Percentiles rank a stretch among this genome's conserved stretches.
Conservation (phyloP, 768 basidiomycete genomes). For the Russula sp. region DNA sequence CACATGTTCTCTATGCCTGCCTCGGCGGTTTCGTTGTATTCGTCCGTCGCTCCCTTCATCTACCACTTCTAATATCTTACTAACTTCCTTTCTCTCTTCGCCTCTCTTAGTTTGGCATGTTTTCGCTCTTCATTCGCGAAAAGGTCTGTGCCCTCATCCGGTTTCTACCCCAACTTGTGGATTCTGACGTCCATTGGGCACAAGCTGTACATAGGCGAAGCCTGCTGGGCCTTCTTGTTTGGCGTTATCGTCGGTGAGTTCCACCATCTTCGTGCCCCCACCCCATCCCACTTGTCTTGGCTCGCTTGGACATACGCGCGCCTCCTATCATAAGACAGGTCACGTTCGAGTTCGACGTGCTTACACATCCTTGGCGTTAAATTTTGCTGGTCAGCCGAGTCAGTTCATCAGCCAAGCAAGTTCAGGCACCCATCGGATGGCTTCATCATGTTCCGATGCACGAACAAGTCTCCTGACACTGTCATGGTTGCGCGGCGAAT, state of each 20-base stretch:
- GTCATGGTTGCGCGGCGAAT: neutral
- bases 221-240: conserved; percentile 90
- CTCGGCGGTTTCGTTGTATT: conserved; percentile 78
- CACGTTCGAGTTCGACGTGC: neutral
- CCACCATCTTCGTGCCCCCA: neutral
- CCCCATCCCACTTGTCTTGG: neutral
- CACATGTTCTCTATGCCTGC: conserved; percentile 73
- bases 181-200: neutral
- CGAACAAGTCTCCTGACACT: neutral
- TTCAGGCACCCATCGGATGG: neutral
- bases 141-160: conserved; percentile 38
- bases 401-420: no score
- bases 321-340: neutral
- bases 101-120: conserved; percentile 77
- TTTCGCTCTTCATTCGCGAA: conserved; percentile 86
- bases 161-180: neutral
- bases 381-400: neutral
- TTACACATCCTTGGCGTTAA: neutral
- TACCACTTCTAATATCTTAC: neutral
- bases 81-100: neutral
- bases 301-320: neutral
- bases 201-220: conserved; percentile 93
- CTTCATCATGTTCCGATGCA: neutral
- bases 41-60: conserved; percentile 32
- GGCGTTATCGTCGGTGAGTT: conserved; percentile 79